Evolutionary conservation across 2,329 filamentous ascomycete species (phyloP).

Genomic region (Cladorrhinum sp.): DNA sequence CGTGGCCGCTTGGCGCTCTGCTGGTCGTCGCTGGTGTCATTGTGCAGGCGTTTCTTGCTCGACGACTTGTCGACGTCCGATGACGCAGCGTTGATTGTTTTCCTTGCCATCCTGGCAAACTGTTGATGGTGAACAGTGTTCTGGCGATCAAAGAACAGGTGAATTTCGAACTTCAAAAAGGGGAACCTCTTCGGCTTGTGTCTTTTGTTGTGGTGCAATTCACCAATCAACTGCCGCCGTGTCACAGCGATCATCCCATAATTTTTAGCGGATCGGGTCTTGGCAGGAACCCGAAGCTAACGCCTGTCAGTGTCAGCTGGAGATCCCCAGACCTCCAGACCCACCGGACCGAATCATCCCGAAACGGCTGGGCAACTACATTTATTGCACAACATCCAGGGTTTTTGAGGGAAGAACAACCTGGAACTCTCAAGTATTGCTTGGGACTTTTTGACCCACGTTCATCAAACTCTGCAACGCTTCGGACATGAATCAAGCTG

Average conservation of each 20-base stretch:
- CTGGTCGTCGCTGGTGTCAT: conserved; percentile 34
- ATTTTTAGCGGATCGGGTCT: conserved; percentile 1
- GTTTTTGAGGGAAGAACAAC: no score
- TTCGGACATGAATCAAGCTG: no score
- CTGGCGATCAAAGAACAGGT: not conserved
- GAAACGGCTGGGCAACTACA: not conserved
- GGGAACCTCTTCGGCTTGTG: not conserved
- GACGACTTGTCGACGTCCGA: conserved; percentile 18
- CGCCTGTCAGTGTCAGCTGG: no score
- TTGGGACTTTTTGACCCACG: no score
- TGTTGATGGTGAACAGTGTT: not conserved
- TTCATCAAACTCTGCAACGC: no score
- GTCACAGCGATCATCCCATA: not conserved
- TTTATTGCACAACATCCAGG: not conserved
- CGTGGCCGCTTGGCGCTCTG: conserved; percentile 42
- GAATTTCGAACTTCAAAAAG: not conserved
- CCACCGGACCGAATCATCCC: not conserved
- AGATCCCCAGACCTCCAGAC: no score
- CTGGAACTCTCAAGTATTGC: no score
- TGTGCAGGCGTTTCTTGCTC: conserved; percentile 43
- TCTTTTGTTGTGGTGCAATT: conserved; percentile 3
- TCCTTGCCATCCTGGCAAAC: conserved; percentile 19
- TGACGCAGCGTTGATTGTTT: conserved; percentile 16
- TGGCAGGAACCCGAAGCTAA: not conserved
- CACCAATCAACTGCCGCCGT: conserved; percentile 12